Conservation (phyloP, 371 early-diverging fungal genomes). For the Rhizopus sp. region DNA sequence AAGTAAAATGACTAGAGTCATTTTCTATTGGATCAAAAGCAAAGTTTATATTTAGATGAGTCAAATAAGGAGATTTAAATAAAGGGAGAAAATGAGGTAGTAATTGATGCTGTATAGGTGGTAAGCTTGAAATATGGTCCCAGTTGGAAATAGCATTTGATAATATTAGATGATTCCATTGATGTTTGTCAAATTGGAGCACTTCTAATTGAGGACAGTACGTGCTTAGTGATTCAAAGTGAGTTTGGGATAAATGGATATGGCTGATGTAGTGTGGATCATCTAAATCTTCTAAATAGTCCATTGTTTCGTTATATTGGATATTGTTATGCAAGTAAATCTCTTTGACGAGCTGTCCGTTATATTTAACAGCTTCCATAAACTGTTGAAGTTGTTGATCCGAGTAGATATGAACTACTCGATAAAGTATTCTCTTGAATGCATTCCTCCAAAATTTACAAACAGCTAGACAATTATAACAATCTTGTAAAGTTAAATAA, state of each 20-base stretch:
- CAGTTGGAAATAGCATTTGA: not conserved
- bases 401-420: constrained; percentile 8
- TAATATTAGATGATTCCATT: constrained; percentile 12
- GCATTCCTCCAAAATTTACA: constrained; percentile 14
- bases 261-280: not conserved
- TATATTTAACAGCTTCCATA: not conserved
- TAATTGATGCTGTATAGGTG: constrained; percentile 7
- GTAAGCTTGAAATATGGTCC: constrained; percentile 7
- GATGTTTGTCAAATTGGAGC: constrained; percentile 12
- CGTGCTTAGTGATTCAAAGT: constrained; percentile 7
- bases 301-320: not conserved
- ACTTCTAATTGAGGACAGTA: constrained; percentile 21
- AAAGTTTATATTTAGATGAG: constrained; percentile 11
- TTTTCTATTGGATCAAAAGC: not conserved
- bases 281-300: constrained; percentile 1
- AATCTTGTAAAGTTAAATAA: constrained; percentile 10
- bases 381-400: constrained; percentile 8
- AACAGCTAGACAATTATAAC: constrained; percentile 8
- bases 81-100: constrained; percentile 1
- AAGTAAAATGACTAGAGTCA: not conserved
- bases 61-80: not conserved
- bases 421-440: constrained; percentile 15
- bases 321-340: constrained; percentile 1
- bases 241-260: constrained; percentile 9
- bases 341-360: constrained; percentile 7